Evolutionary conservation across 2,329 filamentous ascomycete species (phyloP).

Genomic region (Nannizziopsis arthrosporioides): DNA sequence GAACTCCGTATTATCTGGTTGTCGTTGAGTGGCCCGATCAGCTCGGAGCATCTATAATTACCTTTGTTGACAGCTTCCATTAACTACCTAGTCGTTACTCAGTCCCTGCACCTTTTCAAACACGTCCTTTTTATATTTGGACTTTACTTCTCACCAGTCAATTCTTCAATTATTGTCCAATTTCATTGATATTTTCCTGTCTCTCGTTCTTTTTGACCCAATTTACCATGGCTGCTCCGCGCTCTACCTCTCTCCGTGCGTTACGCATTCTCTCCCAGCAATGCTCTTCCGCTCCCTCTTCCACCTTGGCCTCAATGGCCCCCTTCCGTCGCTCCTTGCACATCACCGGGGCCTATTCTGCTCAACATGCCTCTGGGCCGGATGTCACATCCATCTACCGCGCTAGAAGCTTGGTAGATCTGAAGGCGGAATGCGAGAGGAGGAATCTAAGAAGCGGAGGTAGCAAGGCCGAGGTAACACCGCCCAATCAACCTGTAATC

Average conservation of each 20-base stretch:
- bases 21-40: too few relatives aligned
- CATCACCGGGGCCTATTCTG: conserved; percentile 50
- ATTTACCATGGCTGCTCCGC: conserved; percentile 33
- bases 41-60: too few relatives aligned
- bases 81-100: too few relatives aligned
- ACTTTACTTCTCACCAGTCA: too few relatives aligned
- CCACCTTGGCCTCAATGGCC: conserved; percentile 6
- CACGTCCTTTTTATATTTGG: too few relatives aligned
- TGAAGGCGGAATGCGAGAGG: conserved; percentile 42
- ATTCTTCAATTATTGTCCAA: too few relatives aligned
- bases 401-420: conserved; percentile 41
- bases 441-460: conserved; percentile 38
- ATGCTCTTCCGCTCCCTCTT: conserved; percentile 19
- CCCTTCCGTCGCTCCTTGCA: conserved; percentile 41
- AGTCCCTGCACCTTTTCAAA: too few relatives aligned
- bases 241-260: conserved; percentile 36
- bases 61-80: too few relatives aligned
- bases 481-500: background rate
- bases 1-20: too few relatives aligned
- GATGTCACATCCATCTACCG: conserved; percentile 43
- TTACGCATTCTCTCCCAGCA: conserved; percentile 35
- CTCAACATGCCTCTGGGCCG: conserved; percentile 38
- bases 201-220: background rate
- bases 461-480: conserved; percentile 39
- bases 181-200: too few relatives aligned